Conservation (phyloP, 2,329 filamentous ascomycete species). For the Apiospora malaysiana region DNA sequence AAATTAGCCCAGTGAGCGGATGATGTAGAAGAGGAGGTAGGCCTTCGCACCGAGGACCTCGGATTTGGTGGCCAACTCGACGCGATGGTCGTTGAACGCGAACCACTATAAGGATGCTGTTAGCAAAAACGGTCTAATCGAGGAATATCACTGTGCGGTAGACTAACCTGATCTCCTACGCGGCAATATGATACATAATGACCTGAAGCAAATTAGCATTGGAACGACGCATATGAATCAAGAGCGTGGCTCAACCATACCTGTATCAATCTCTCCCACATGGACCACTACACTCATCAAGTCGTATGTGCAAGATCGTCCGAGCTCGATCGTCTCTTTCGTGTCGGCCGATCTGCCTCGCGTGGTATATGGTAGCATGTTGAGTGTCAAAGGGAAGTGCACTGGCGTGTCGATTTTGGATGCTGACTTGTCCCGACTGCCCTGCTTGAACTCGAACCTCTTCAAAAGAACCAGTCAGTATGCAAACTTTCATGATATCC, state of each 20-base stretch:
- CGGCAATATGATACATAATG: conserved; percentile 92
- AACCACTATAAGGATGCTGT: conserved; percentile 71
- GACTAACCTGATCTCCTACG: conserved; percentile 71
- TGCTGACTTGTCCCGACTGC: conserved; percentile 68
- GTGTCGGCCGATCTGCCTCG: conserved; percentile 59
- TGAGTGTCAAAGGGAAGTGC: conserved; percentile 83
- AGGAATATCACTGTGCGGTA: conserved; percentile 15
- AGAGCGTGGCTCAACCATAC: conserved; percentile 32
- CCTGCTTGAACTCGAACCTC: conserved; percentile 77
- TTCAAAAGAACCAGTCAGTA: conserved; percentile 35
- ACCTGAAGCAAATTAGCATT: conserved; percentile 43
- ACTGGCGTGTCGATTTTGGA: conserved; percentile 90
- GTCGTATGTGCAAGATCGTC: conserved; percentile 79
- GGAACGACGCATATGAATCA: not conserved
- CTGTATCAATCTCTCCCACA: conserved; percentile 89
- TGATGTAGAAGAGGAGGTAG: conserved; percentile 88
- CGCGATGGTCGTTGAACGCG: conserved; percentile 93
- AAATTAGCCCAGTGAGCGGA: conserved; percentile 45
- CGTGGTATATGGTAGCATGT: conserved; percentile 90
- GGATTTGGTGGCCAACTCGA: conserved; percentile 80
- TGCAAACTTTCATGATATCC: not conserved
- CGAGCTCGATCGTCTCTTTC: conserved; percentile 60
- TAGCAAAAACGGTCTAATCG: conserved; percentile 19
- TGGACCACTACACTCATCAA: conserved; percentile 91
- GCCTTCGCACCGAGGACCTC: conserved; percentile 87